Percentiles rank a stretch among this genome's conserved stretches.
These are phyloP conservation scores for Cercospora zeae-maydis DNA, from an alignment of 2,329 filamentous ascomycete species.

Conservation along the genomic window DNA sequence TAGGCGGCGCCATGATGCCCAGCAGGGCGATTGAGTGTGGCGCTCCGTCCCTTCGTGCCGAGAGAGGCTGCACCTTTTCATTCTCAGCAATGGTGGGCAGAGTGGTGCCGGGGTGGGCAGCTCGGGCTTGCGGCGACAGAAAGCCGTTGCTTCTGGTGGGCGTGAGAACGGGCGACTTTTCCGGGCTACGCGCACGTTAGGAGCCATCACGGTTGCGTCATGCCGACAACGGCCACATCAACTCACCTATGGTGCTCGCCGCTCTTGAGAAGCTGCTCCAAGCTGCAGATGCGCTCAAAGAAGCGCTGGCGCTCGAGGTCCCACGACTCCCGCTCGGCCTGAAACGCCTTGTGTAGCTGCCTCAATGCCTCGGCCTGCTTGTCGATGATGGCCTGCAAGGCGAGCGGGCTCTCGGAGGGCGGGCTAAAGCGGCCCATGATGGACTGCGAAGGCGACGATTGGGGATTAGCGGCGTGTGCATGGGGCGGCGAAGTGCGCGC, in stretches of 20 bases:
- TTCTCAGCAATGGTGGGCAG: slow-evolving; percentile 37
- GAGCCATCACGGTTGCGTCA: background rate
- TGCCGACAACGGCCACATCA: slow-evolving; percentile 8
- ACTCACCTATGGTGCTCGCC: slow-evolving; percentile 36
- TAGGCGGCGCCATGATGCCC: slow-evolving; percentile 14
- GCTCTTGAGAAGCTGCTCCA: slow-evolving; percentile 36
- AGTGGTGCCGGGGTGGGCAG: slow-evolving; percentile 3
- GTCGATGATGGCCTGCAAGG: slow-evolving; percentile 35
- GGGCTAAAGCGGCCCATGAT: slow-evolving; percentile 27
- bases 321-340: slow-evolving; percentile 37
- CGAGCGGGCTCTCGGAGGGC: slow-evolving; percentile 19
- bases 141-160: slow-evolving; percentile 25
- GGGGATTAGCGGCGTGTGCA: slow-evolving; percentile 10
- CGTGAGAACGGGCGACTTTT: slow-evolving; percentile 35
- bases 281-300: slow-evolving; percentile 34
- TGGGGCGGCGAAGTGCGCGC: slow-evolving; percentile 21
- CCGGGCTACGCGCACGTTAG: slow-evolving; percentile 29
- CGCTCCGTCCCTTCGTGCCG: slow-evolving; percentile 27
- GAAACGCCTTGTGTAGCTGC: slow-evolving; percentile 36
- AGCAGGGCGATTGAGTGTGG: slow-evolving; percentile 29
- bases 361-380: slow-evolving; percentile 35
- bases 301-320: slow-evolving; percentile 33
- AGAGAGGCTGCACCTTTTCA: slow-evolving; percentile 30
- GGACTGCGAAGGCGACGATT: slow-evolving; percentile 18
- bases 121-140: slow-evolving; percentile 18